phyloP scores from a whole-genome alignment of 257 asterid species.

The Paraleonurus japonicus region DNA sequence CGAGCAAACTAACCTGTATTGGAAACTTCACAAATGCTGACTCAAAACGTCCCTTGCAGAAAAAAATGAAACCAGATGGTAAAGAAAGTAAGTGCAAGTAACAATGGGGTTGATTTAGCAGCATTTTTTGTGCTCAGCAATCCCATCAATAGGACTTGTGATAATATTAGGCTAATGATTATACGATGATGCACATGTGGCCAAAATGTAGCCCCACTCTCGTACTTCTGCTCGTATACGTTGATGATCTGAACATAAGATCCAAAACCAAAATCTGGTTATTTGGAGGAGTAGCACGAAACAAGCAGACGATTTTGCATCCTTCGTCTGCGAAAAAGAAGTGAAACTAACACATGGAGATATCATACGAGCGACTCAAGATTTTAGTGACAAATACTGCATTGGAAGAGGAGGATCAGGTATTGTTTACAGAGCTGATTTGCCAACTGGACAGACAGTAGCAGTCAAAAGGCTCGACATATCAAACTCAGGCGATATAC shows the following conservation, averaged over 20 bases:
- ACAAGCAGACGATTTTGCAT: slow-evolving; percentile 40
- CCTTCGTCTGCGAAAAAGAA: slow-evolving; percentile 73
- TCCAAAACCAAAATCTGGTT: slow-evolving; percentile 7
- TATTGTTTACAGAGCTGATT: slow-evolving; percentile 66
- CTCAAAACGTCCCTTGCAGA: slow-evolving; percentile 76
- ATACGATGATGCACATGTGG: slow-evolving; percentile 87
- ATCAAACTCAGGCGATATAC: slow-evolving; percentile 60
- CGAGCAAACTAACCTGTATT: slow-evolving; percentile 50
- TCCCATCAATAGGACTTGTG: slow-evolving; percentile 77
- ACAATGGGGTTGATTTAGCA: slow-evolving; percentile 54
- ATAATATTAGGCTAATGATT: slow-evolving; percentile 55
- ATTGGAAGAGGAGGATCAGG: slow-evolving; percentile 93
- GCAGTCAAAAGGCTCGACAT: slow-evolving; percentile 80
- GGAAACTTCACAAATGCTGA: slow-evolving; percentile 70
- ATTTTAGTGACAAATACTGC: slow-evolving; percentile 57
- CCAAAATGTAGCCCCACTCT: slow-evolving; percentile 90
- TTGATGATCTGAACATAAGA: slow-evolving; percentile 79
- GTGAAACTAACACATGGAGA: slow-evolving; percentile 71
- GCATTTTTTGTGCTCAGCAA: slow-evolving; percentile 62
- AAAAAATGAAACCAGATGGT: slow-evolving; percentile 74
- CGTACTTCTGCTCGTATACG: slow-evolving; percentile 82
- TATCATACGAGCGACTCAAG: slow-evolving; percentile 67
- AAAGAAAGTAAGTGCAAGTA: slow-evolving; percentile 63
- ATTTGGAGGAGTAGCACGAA: slow-evolving; percentile 32
- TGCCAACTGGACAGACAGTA: slow-evolving; percentile 51